Percentiles rank a stretch among this genome's conserved stretches.
Conservation (phyloP, 768 basidiomycete species). For the Termitomyces sp. region DNA sequence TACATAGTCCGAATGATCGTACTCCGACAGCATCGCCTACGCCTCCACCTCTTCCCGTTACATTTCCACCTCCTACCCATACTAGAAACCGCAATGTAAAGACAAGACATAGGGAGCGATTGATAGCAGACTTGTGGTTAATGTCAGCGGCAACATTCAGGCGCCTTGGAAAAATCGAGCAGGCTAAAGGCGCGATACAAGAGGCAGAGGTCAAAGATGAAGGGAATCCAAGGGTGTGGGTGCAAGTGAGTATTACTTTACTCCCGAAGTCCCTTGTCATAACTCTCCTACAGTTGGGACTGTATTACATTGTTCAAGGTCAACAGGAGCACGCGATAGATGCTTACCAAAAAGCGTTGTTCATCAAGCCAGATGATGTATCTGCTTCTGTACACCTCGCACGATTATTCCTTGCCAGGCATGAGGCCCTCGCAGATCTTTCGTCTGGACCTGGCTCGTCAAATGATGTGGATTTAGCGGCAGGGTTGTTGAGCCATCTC, state of each 20-base stretch:
- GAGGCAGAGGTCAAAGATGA: conserved; percentile 92
- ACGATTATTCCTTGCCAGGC: conserved; percentile 54
- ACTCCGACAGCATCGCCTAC: conserved; percentile 34
- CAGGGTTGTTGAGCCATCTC: conserved; percentile 70
- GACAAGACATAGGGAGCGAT: conserved; percentile 53
- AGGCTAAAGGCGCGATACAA: conserved; percentile 86
- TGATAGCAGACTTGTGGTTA: conserved; percentile 87
- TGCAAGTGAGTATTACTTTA: conserved; percentile 55
- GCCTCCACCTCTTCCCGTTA: conserved; percentile 42
- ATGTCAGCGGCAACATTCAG: conserved; percentile 94
- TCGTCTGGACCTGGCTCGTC: conserved; percentile 2
- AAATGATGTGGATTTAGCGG: conserved; percentile 68
- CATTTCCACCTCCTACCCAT: conserved; percentile 26
- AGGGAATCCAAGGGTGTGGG: conserved; percentile 87
- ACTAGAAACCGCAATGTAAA: conserved; percentile 35
- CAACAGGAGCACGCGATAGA: conserved; percentile 61
- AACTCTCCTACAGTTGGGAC: conserved; percentile 48
- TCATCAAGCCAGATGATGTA: conserved; percentile 76
- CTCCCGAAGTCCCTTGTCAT: background rate
- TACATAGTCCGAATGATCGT: conserved; percentile 32
- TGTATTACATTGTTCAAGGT: conserved; percentile 62
- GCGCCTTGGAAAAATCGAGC: conserved; percentile 83
- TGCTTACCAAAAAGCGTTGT: conserved; percentile 84
- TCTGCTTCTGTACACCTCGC: conserved; percentile 76
- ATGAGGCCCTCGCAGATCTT: conserved; percentile 25